A percentile compares a stretch with the other conserved stretches of the same genome.
Evolutionary conservation across 768 basidiomycete genomes (phyloP).

Genomic region (Filobasidium floriforme): DNA sequence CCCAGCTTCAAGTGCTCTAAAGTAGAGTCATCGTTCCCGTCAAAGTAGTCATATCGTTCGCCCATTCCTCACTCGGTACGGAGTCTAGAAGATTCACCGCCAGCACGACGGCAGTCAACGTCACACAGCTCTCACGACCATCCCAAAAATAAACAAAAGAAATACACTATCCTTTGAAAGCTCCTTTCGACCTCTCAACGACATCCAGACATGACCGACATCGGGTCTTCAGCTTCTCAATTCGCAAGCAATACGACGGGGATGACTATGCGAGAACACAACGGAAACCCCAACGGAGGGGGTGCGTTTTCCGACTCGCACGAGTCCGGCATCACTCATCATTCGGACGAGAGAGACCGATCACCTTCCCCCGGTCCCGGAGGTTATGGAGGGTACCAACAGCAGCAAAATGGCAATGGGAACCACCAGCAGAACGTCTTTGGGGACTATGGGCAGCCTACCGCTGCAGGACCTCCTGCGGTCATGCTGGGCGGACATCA

Average conservation of each 20-base stretch:
- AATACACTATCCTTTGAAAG: too few relatives aligned
- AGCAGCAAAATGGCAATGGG: background rate
- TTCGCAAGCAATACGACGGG: background rate
- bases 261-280: background rate
- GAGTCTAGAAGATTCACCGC: too few relatives aligned
- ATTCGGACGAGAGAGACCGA: background rate
- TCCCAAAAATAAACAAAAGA: too few relatives aligned
- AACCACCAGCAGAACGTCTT: background rate
- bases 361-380: background rate
- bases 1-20: too few relatives aligned
- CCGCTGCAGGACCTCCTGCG: slow-evolving; percentile 10
- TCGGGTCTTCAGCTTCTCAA: background rate
- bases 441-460: background rate
- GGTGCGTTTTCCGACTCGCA: slow-evolving; percentile 3
- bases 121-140: too few relatives aligned
- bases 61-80: too few relatives aligned
- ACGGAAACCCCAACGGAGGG: background rate
- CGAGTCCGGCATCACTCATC: background rate
- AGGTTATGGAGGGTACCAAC: background rate
- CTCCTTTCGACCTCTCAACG: too few relatives aligned
- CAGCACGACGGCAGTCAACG: too few relatives aligned
- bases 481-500: background rate
- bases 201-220: background rate
- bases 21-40: too few relatives aligned
- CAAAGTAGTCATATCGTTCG: too few relatives aligned